Conservation (phyloP, 73 alveolate genomes). For the Breviolum minutum region DNA sequence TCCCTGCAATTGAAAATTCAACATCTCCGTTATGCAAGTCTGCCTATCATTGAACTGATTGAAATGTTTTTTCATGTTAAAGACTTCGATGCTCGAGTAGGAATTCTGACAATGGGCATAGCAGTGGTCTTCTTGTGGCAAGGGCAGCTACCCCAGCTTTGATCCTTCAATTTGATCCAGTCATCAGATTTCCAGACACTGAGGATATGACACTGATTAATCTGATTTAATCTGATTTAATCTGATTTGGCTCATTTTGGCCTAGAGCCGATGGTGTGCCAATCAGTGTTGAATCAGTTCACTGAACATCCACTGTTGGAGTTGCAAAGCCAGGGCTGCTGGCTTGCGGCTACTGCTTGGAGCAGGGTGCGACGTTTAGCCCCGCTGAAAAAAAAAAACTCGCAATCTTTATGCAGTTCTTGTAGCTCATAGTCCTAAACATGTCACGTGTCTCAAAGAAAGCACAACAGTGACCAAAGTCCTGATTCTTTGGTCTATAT, state of each 20-base stretch:
- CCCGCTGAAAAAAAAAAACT: neutral
- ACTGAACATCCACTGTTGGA: neutral
- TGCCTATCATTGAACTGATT: too few species aligned
- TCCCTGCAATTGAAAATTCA: too few species aligned
- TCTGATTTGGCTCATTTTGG: neutral
- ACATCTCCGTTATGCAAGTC: too few species aligned
- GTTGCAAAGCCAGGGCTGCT: neutral
- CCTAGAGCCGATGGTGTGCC: neutral
- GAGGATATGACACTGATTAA: too few species aligned
- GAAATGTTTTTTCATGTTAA: neutral
- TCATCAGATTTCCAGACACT: too few species aligned
- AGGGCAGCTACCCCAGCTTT: neutral
- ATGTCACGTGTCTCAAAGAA: neutral
- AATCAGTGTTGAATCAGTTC: neutral
- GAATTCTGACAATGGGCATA: constrained; percentile 5
- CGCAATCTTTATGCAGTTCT: neutral
- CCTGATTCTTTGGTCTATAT: too few species aligned
- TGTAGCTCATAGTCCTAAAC: neutral
- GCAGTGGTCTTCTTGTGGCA: constrained; percentile 33
- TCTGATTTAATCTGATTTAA: too few species aligned
- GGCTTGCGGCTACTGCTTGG: constrained; percentile 53
- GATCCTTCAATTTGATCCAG: too few species aligned
- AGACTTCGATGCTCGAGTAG: neutral
- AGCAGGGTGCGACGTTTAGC: constrained; percentile 2
- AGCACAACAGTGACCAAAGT: too few species aligned